Base-by-base conservation (phyloP, 192 early-diverging fungal genomes). In the Pilaira anomala region DNA sequence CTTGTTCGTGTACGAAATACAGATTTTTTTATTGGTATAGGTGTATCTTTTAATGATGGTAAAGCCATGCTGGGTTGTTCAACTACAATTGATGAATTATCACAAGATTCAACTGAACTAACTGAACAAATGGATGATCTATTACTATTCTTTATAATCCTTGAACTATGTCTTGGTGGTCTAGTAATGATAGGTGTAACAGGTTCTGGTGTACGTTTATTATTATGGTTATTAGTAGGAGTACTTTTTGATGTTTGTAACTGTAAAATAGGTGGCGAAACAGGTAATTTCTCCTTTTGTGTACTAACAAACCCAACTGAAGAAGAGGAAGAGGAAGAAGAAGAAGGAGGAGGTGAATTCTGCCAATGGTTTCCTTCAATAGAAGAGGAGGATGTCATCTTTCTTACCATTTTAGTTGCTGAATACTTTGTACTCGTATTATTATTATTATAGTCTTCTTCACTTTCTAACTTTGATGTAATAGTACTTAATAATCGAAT, bases 41-140 rank as follows among this genome's bases (percentile, higher is more conserved):
- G 57, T 12, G 24, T 40, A 26, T 44, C 59, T 28, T 40, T 41
- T 24, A 69, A 49, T 13, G 67, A 69, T 9, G 67, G 67, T 25
- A 69, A 13, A 7, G 67, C 53, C 67, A 69, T 48, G 5, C 53
- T 3, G 0, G 67, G 67, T 21, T 62, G 67, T 40, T 69, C 21
- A n/a, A 25, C 53, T 11, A 29, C 56, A 7, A 58, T 14, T 3
- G 29, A 28, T 13, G 33, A 40, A 19, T 14, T 5, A 16, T 46
- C 44, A 3, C 36, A 58, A 36, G 29, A 36, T 21, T 21, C 33
- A 24, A 36, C 22, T 19, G 56, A 58, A 42, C 19, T 33, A 58
- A 42, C 21, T 13, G 56, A 58, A 16, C 56, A 41, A 11, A 58
- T 39, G 0, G 56, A 58, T 5, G 36, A 42, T 26, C 56, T 18